Percentiles rank a stretch among this genome's conserved stretches.
Conservation (phyloP, 495 filamentous ascomycete genomes). For the Neurospora sp. region DNA sequence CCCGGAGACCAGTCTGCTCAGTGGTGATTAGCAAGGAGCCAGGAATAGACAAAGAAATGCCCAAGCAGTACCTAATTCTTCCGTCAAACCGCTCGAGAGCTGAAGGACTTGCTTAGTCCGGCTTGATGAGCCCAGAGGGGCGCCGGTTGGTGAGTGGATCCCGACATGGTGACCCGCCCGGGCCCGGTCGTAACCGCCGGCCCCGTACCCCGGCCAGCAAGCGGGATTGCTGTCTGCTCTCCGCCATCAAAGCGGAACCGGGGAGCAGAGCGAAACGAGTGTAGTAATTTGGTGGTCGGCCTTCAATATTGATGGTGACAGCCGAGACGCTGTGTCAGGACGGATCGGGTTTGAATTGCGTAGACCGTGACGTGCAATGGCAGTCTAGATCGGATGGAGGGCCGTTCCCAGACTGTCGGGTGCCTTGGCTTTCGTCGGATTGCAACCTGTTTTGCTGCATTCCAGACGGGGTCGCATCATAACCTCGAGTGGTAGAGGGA, state of each 20-base stretch:
- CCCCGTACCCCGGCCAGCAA: slow-evolving; percentile 7
- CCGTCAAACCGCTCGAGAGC: slow-evolving; percentile 70
- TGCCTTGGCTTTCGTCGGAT: neutral
- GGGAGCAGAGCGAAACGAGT: slow-evolving; percentile 48
- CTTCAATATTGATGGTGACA: neutral
- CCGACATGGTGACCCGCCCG: neutral
- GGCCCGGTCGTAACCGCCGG: neutral
- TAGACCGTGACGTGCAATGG: neutral
- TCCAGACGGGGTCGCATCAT: neutral
- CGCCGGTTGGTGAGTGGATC: neutral
- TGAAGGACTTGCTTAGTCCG: slow-evolving; percentile 57
- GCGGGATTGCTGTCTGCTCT: slow-evolving; percentile 21
- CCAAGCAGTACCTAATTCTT: slow-evolving; percentile 43
- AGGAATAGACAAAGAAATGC: neutral
- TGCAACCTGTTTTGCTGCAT: neutral
- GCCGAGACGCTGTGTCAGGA: neutral
- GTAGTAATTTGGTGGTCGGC: slow-evolving; percentile 41
- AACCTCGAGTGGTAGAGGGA: neutral
- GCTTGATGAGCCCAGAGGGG: slow-evolving; percentile 53
- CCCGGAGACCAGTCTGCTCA: slow-evolving; percentile 65
- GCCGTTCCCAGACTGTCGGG: neutral
- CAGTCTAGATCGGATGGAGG: neutral
- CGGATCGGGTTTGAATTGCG: neutral
- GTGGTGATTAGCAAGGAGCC: neutral
- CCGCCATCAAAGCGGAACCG: slow-evolving; percentile 58